Conservation (phyloP, 257 asterid genomes). For the Ocimum tenuiflorum region DNA sequence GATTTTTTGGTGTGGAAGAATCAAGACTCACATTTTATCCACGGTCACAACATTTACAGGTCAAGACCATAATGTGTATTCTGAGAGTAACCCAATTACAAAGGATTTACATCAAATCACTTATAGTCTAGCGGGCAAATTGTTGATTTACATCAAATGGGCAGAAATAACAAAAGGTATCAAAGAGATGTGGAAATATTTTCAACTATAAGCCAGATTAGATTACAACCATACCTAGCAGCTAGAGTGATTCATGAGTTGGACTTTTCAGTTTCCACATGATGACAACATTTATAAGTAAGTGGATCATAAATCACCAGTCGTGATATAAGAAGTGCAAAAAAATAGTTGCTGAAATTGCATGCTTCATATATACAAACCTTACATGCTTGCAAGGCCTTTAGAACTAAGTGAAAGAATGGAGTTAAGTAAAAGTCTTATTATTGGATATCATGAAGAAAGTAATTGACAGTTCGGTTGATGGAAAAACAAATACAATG, state of each 20-base stretch:
- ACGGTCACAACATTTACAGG: not conserved
- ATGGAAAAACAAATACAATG: too few relatives aligned
- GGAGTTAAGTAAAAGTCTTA: too few relatives aligned
- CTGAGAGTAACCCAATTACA: not conserved
- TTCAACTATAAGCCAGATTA: not conserved
- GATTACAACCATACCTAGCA: not conserved
- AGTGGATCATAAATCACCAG: not conserved
- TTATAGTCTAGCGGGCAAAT: not conserved
- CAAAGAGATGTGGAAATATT: not conserved
- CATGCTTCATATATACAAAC: slow-evolving; percentile 8
- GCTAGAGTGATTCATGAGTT: not conserved
- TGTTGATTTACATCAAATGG: too few relatives aligned
- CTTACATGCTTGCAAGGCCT: slow-evolving; percentile 16
- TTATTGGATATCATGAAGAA: too few relatives aligned
- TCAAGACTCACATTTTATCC: too few relatives aligned
- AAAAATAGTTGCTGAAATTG: not conserved
- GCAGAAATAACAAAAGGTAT: not conserved
- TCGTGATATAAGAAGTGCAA: not conserved
- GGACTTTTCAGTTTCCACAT: too few relatives aligned
- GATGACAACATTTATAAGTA: not conserved
- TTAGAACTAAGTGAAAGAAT: slow-evolving; percentile 11
- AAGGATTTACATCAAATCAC: slow-evolving; percentile 11
- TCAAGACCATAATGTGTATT: not conserved
- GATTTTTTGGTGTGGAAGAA: too few relatives aligned
- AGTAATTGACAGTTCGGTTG: too few relatives aligned